Evolutionary conservation across 768 basidiomycete genomes (phyloP).

Genomic region (Peribolospora kevripleyi): DNA sequence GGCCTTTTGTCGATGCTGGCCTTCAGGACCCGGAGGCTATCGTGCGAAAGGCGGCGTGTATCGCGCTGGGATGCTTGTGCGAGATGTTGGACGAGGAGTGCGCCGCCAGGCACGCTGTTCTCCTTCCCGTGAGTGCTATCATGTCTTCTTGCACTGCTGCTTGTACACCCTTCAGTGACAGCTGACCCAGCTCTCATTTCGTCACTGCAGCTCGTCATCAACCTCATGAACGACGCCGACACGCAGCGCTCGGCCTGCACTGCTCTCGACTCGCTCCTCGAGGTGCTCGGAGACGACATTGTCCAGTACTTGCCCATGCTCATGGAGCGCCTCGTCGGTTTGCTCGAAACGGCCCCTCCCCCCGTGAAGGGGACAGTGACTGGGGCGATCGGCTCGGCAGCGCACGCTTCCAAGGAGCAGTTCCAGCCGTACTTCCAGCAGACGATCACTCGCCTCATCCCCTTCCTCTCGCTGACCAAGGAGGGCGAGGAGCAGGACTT

Average conservation of each 20-base stretch:
- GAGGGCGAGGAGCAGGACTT: slow-evolving; percentile 72
- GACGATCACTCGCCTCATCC: slow-evolving; percentile 64
- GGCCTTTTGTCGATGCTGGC: slow-evolving; percentile 80
- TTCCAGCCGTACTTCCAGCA: slow-evolving; percentile 87
- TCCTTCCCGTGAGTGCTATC: slow-evolving; percentile 42
- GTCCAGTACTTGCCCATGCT: slow-evolving; percentile 80
- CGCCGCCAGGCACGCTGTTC: slow-evolving; percentile 45
- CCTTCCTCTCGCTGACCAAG: slow-evolving; percentile 51
- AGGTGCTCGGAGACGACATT: slow-evolving; percentile 61
- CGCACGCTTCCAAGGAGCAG: slow-evolving; percentile 73
- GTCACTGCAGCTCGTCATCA: slow-evolving; percentile 49
- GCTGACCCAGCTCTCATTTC: background rate
- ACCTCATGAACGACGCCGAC: slow-evolving; percentile 55
- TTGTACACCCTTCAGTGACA: background rate
- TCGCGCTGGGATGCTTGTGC: slow-evolving; percentile 82
- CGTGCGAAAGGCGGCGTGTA: slow-evolving; percentile 87
- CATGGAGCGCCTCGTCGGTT: slow-evolving; percentile 72
- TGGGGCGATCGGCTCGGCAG: slow-evolving; percentile 92
- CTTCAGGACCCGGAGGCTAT: slow-evolving; percentile 56
- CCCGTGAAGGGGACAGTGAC: slow-evolving; percentile 80
- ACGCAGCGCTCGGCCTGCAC: slow-evolving; percentile 90
- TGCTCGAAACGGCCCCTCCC: slow-evolving; percentile 68
- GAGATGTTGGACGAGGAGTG: slow-evolving; percentile 95
- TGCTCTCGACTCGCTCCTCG: slow-evolving; percentile 83
- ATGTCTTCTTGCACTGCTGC: background rate